A percentile compares a stretch with the other conserved stretches of the same genome.
These are phyloP conservation scores for Lentinus polychrous DNA, from an alignment of 1,284 basidiomycete genomes.

Conservation along the genomic window DNA sequence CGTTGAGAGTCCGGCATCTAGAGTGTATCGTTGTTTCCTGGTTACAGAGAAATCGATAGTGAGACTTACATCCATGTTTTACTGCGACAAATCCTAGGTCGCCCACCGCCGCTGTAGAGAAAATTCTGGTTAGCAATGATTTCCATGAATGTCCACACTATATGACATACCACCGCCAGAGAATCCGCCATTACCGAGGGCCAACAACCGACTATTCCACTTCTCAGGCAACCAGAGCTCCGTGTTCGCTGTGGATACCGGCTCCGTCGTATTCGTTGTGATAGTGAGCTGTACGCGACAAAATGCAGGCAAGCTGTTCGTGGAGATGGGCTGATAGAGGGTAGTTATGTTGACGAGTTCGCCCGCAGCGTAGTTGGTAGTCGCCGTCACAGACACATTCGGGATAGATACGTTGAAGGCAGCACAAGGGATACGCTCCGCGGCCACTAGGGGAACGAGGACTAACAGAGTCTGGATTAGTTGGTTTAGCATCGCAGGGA, in stretches of 20 bases:
- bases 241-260: conserved; percentile 16
- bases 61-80: conserved; percentile 18
- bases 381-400: not conserved
- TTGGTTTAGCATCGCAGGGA: too few relatives aligned
- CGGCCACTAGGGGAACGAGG: too few relatives aligned
- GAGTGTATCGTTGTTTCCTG: too few relatives aligned
- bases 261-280: conserved; percentile 16
- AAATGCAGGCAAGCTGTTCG: conserved; percentile 14
- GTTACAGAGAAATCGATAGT: too few relatives aligned
- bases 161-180: conserved; percentile 19
- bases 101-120: conserved; percentile 16
- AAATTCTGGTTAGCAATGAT: not conserved
- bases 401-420: too few relatives aligned
- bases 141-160: too few relatives aligned
- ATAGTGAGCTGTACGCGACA: conserved; percentile 18
- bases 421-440: too few relatives aligned
- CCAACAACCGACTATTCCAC: conserved; percentile 23
- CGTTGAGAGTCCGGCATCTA: conserved; percentile 24
- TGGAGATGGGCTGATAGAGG: conserved; percentile 15
- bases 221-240: conserved; percentile 25
- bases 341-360: conserved; percentile 16
- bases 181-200: conserved; percentile 21
- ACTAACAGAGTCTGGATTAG: too few relatives aligned
- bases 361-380: conserved; percentile 12
- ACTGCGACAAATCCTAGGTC: conserved; percentile 21